Evolutionary conservation across 768 basidiomycete species (phyloP).

Genomic region (Collybia sordida): DNA sequence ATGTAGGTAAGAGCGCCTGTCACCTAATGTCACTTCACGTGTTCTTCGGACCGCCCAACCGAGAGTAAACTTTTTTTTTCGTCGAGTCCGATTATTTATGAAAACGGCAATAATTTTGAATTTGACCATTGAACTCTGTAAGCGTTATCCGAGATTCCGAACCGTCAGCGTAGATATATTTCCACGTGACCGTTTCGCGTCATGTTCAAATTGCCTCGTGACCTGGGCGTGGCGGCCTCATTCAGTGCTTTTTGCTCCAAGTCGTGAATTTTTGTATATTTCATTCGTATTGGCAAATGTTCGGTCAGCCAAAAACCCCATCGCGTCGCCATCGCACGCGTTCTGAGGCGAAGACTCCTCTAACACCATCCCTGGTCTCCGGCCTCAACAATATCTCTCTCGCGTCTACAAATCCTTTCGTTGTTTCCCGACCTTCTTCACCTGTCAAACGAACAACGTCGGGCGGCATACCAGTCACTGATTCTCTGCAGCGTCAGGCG

Average conservation of each 20-base stretch:
- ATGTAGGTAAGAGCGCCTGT: no score
- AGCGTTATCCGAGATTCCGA: no score
- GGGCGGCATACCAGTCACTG: slow-evolving; percentile 46
- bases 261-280: not conserved
- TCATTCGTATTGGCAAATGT: slow-evolving; percentile 1
- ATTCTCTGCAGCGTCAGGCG: slow-evolving; percentile 61
- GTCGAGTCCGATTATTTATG: no score
- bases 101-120: no score
- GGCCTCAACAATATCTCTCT: slow-evolving; percentile 42
- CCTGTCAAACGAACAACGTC: slow-evolving; percentile 63
- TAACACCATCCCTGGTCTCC: slow-evolving; percentile 45
- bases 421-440: slow-evolving; percentile 58
- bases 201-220: not conserved
- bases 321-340: slow-evolving; percentile 43
- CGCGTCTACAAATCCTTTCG: slow-evolving; percentile 61
- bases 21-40: no score
- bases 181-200: not conserved
- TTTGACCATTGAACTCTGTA: no score
- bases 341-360: slow-evolving; percentile 50
- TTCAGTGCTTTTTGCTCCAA: not conserved
- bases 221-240: not conserved
- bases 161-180: not conserved
- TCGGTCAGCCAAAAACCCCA: slow-evolving; percentile 43
- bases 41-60: no score
- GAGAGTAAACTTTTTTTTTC: no score